Evolutionary conservation across 176 grass and related monocot species (phyloP).

Genomic region (bread wheat (Triticum aestivum)): DNA sequence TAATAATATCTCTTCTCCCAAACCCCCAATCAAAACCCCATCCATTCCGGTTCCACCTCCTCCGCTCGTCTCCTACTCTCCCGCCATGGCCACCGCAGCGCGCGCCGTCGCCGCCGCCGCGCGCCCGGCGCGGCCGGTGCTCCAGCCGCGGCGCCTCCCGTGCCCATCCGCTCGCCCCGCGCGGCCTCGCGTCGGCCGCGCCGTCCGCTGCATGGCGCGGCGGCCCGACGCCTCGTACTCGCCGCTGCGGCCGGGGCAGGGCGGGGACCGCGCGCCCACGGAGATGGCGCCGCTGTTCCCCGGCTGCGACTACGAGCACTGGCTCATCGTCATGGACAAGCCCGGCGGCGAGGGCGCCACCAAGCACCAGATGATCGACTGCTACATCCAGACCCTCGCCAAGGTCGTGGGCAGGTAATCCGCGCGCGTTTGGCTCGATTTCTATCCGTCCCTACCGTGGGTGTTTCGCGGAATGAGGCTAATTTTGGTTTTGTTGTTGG

Average conservation of each 20-base stretch:
- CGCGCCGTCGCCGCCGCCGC: constrained; percentile 39
- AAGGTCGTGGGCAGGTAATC: constrained; percentile 88
- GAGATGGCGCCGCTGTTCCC: constrained; percentile 94
- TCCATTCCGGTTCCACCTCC: constrained; percentile 10
- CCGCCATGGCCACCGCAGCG: constrained; percentile 41
- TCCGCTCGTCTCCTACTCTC: not conserved
- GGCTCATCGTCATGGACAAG: constrained; percentile 99
- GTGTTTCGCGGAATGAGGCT: not conserved
- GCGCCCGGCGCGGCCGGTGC: constrained; percentile 6
- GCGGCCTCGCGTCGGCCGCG: constrained; percentile 31
- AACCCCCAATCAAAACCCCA: constrained; percentile 44
- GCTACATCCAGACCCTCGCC: constrained; percentile 90
- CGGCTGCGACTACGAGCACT: constrained; percentile 97
- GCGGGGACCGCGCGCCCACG: constrained; percentile 64
- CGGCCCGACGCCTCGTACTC: constrained; percentile 54
- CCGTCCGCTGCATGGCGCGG: constrained; percentile 77
- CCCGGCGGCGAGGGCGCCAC: constrained; percentile 78
- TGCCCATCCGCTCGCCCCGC: not conserved
- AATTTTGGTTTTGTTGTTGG: constrained; percentile 5
- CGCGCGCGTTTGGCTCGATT: not conserved
- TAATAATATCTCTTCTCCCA: constrained; percentile 20
- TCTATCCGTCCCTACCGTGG: too few relatives aligned
- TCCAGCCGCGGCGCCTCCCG: not conserved
- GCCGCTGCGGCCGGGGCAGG: constrained; percentile 70
- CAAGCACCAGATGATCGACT: constrained; percentile 98